Conservation (phyloP, 208 protist species). For the Naegleria lovaniensis region DNA sequence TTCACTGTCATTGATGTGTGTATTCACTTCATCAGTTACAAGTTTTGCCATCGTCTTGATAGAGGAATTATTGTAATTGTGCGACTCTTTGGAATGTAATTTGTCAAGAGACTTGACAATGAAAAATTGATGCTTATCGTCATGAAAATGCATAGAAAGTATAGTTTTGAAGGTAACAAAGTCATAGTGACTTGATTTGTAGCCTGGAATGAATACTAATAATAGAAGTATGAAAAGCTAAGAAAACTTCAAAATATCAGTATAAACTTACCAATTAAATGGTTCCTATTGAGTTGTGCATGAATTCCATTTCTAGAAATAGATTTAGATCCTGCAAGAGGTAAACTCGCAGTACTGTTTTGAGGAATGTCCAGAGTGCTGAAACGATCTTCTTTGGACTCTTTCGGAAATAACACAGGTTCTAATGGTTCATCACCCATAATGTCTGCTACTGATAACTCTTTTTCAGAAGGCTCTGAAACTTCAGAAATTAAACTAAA, state of each 20-base stretch:
- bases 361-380: no score
- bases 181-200: not conserved
- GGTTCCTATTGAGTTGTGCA: not conserved
- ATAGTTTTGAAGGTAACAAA: not conserved
- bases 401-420: not conserved
- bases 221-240: no score
- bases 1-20: not conserved
- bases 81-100: not conserved
- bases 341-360: no score
- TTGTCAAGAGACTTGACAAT: not conserved
- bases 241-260: no score
- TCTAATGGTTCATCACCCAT: not conserved
- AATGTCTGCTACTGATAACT: not conserved
- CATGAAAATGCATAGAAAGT: not conserved
- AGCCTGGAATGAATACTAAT: not conserved
- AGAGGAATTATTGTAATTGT: not conserved
- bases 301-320: not conserved
- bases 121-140: not conserved
- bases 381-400: not conserved
- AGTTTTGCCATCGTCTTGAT: not conserved
- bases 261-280: not conserved
- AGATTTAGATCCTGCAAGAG: no score
- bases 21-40: not conserved
- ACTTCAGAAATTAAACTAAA: not conserved
- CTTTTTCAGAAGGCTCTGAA: not conserved